Evolutionary conservation across 495 filamentous ascomycete species (phyloP), one percentile per base, ranked within the genome.

Genomic region (Parathielavia appendiculata): DNA sequence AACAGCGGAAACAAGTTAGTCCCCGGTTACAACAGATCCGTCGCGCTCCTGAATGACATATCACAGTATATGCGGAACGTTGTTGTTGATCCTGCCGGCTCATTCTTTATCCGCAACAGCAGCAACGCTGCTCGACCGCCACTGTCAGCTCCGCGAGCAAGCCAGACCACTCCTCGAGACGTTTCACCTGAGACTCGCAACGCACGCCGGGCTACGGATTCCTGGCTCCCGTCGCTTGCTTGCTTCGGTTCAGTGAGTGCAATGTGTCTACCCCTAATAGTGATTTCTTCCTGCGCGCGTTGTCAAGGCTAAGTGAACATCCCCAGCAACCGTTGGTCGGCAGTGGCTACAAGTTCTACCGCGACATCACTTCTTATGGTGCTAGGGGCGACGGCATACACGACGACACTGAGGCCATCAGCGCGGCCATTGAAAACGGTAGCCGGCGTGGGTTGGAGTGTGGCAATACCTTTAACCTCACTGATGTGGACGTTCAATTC

Each of bases 371-470:
- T n/a, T n/a, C n/a, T n/a, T n/a, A n/a, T 34, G 38, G 46, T 1
- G 56, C 60, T 38, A 39, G 35, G 5, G 45, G 54, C 7, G n/a
- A 45, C 8, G 46, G 14, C 16, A 26, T 48, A 5, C 22, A 48
- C 7, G 89, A 95, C 68, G 89, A 92, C 64, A 89, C 88, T 1
- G 83, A 69, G 30, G 88, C 90, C 4, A 91, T 95, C 74, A 92
- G 92, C 69, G 69, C 74, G 46, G 90, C 90, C 12, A 88, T 93
- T 49, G 76, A 81, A 6, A 80, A 82, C 41, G 87, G 89, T 14
- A 75, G 76, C 55, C 88, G 90, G 32, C 93, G 90, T 64, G 87
- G 84, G 40, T 65, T 75, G 60, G 81, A 83, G 40, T 95, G 90
- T 65, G 86, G 90, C 56, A 91, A 87, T 7, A 79, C 81, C 1